A percentile compares a stretch with the other conserved stretches of the same genome.
Evolutionary conservation across 345 rosid genomes (phyloP).

Genomic region (Populus alba): DNA sequence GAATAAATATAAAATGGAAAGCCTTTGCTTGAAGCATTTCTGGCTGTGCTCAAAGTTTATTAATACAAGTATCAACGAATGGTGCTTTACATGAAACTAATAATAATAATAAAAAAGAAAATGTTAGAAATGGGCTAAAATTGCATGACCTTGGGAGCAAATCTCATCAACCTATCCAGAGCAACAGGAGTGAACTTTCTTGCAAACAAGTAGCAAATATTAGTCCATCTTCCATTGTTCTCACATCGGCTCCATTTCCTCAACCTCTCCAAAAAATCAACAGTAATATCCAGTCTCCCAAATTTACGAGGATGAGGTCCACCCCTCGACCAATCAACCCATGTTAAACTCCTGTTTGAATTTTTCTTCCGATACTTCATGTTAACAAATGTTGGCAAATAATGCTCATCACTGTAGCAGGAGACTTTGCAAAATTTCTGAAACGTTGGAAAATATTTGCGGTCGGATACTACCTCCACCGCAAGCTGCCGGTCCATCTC

Average conservation of each 20-base stretch:
- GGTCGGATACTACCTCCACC: constrained; percentile 50
- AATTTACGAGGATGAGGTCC: constrained; percentile 63
- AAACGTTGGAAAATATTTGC: constrained; percentile 49
- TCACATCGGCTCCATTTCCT: constrained; percentile 38
- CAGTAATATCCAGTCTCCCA: constrained; percentile 37
- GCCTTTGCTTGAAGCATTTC: no score
- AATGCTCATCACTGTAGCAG: constrained; percentile 75
- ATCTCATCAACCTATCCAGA: constrained; percentile 50
- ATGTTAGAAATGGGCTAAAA: not conserved
- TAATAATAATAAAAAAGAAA: no score
- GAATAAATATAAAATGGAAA: no score
- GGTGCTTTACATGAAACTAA: no score
- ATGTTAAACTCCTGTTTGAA: constrained; percentile 65
- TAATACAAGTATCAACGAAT: no score
- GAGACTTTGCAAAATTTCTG: constrained; percentile 40
- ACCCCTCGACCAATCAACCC: constrained; percentile 73
- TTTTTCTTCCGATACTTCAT: constrained; percentile 31
- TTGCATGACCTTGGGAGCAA: constrained; percentile 38
- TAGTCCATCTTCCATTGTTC: constrained; percentile 50
- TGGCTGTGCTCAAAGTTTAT: no score
- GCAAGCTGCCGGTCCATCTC: constrained; percentile 56
- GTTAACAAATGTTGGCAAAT: constrained; percentile 59
- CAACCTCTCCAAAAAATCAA: constrained; percentile 42
- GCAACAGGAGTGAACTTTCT: constrained; percentile 68
- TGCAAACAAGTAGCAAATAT: constrained; percentile 62